Percentiles rank a stretch among this genome's conserved stretches.
Evolutionary conservation across 495 filamentous ascomycete species (phyloP).

Genomic region (Tuber magnatum): DNA sequence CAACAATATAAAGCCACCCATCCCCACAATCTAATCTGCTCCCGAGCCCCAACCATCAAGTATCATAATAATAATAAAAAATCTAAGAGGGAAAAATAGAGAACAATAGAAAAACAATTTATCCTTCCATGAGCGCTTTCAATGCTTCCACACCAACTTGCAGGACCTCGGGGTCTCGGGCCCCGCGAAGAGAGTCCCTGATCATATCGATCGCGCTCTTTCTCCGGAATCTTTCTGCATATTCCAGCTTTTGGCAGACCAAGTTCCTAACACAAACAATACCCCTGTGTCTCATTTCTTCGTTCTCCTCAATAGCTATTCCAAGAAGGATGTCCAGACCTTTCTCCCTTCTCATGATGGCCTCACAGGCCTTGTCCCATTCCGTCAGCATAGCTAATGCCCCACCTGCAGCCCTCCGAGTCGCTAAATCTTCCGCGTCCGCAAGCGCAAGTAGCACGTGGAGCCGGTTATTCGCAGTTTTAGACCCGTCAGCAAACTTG

Average conservation of each 20-base stretch:
- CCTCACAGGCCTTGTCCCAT: slow-evolving; percentile 63
- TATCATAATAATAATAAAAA: not conserved
- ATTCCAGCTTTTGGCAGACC: slow-evolving; percentile 29
- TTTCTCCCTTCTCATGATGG: slow-evolving; percentile 58
- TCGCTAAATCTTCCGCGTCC: slow-evolving; percentile 72
- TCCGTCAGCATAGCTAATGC: slow-evolving; percentile 76
- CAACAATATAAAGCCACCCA: not conserved
- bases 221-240: slow-evolving; percentile 39
- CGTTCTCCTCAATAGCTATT: slow-evolving; percentile 66
- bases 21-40: not conserved
- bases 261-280: slow-evolving; percentile 67
- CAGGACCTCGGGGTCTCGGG: slow-evolving; percentile 56
- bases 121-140: slow-evolving; percentile 51
- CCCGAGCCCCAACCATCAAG: not conserved
- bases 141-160: slow-evolving; percentile 58
- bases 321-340: slow-evolving; percentile 64
- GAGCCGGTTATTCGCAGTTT: slow-evolving; percentile 61
- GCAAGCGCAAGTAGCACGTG: slow-evolving; percentile 79
- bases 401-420: slow-evolving; percentile 76
- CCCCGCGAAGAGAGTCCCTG: slow-evolving; percentile 58
- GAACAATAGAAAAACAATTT: slow-evolving; percentile 1
- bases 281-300: slow-evolving; percentile 69
- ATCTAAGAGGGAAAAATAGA: not conserved
- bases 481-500: slow-evolving; percentile 64
- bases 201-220: slow-evolving; percentile 55